Percentiles rank a stretch among this genome's conserved stretches.
phyloP scores from a whole-genome alignment of 2,329 filamentous ascomycete species.

The Biscogniauxia sp. region DNA sequence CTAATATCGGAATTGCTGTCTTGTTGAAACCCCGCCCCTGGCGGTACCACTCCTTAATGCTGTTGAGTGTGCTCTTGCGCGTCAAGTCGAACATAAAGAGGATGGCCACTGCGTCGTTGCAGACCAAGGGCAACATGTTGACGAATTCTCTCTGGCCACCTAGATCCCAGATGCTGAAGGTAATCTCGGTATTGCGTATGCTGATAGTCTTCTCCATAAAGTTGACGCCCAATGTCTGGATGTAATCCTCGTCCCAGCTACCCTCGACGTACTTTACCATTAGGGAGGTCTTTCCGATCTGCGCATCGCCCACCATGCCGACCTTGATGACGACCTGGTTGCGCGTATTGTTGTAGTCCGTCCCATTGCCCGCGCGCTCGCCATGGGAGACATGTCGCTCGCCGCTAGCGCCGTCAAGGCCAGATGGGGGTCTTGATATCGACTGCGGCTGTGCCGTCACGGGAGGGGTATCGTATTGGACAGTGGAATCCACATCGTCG shows the following conservation, averaged over 20 bases:
- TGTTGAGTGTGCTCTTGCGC: constrained; percentile 96
- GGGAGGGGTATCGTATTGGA: constrained; percentile 47
- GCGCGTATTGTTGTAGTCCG: constrained; percentile 47
- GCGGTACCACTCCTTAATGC: constrained; percentile 99
- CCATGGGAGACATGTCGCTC: constrained; percentile 39
- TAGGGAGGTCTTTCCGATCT: constrained; percentile 97
- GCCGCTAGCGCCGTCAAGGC: constrained; percentile 44
- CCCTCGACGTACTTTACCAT: constrained; percentile 99
- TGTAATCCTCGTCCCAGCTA: constrained; percentile 99
- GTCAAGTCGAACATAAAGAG: constrained; percentile 99
- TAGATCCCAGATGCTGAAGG: constrained; percentile 98
- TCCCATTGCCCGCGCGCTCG: constrained; percentile 43
- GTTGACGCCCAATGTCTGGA: constrained; percentile 96
- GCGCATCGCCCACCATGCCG: constrained; percentile 97
- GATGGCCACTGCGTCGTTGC: constrained; percentile 97
- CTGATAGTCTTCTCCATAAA: constrained; percentile 99
- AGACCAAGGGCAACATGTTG: constrained; percentile 99
- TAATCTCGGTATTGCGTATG: constrained; percentile 98
- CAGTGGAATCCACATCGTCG: constrained; percentile 40
- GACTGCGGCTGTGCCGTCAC: constrained; percentile 40
- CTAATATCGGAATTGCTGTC: constrained; percentile 96
- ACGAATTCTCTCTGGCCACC: constrained; percentile 98
- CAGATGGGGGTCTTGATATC: constrained; percentile 55
- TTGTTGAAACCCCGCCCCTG: constrained; percentile 99
- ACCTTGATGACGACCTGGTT: constrained; percentile 96